phyloP scores from a whole-genome alignment of 306 rosid species.

The Sphenostylis stenocarpa region DNA sequence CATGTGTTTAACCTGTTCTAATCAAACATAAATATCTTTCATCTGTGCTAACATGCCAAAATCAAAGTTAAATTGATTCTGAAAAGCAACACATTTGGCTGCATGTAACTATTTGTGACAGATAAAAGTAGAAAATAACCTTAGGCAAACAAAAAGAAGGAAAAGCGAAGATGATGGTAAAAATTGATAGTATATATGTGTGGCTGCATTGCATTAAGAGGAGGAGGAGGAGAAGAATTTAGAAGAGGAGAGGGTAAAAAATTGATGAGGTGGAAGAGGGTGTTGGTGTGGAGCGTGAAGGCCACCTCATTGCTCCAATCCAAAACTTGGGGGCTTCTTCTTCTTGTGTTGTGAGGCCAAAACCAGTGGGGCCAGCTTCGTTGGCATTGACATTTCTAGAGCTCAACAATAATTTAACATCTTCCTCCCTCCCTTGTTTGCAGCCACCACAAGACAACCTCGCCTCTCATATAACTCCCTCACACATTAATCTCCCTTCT shows the following conservation, averaged over 20 bases:
- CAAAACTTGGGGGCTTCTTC: conserved; percentile 35
- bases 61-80: too few relatives aligned
- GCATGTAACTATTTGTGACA: too few relatives aligned
- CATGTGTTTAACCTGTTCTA: background rate
- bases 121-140: too few relatives aligned
- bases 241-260: background rate
- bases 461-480: conserved; percentile 19
- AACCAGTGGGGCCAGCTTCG: conserved; percentile 75
- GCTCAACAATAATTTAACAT: conserved; percentile 61
- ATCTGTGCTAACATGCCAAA: background rate
- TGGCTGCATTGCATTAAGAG: background rate
- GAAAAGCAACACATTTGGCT: too few relatives aligned
- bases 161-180: too few relatives aligned
- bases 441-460: background rate
- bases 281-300: conserved; percentile 33
- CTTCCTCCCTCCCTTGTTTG: background rate
- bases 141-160: too few relatives aligned
- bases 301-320: conserved; percentile 18
- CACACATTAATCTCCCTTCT: background rate
- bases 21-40: conserved; percentile 1
- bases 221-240: background rate
- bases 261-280: background rate
- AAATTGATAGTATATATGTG: background rate
- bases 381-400: conserved; percentile 92
- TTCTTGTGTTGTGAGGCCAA: conserved; percentile 41